Percentiles rank a stretch among this genome's conserved stretches.
Evolutionary conservation across 2,329 filamentous ascomycete genomes (phyloP).

Genomic region (Claviceps sorghi): DNA sequence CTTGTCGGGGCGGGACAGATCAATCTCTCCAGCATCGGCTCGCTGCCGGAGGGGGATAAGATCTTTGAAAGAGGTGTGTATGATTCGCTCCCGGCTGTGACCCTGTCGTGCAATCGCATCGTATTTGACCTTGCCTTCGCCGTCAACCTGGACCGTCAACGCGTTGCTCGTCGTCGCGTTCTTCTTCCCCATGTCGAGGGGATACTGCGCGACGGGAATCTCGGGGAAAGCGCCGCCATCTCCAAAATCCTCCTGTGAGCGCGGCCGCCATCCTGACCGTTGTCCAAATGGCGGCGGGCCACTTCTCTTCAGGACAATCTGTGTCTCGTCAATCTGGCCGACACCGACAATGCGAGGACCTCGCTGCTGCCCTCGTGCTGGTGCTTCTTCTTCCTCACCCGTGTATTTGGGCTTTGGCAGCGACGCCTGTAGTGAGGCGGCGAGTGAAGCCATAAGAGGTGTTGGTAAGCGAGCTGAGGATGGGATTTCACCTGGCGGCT

Average conservation of each 20-base stretch:
- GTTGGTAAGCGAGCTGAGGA: slow-evolving; percentile 6
- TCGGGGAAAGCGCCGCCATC: slow-evolving; percentile 95
- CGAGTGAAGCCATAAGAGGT: slow-evolving; percentile 46
- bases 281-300: slow-evolving; percentile 82
- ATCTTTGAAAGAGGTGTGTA: slow-evolving; percentile 94
- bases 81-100: slow-evolving; percentile 67
- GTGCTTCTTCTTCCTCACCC: slow-evolving; percentile 73
- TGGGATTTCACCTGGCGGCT: slow-evolving; percentile 8
- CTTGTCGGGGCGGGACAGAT: slow-evolving; percentile 67
- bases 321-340: slow-evolving; percentile 67
- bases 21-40: slow-evolving; percentile 83
- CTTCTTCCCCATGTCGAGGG: slow-evolving; percentile 86
- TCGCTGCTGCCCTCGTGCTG: slow-evolving; percentile 54
- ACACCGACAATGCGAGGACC: slow-evolving; percentile 72
- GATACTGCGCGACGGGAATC: slow-evolving; percentile 86
- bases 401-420: slow-evolving; percentile 85
- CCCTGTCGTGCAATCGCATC: slow-evolving; percentile 86
- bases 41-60: slow-evolving; percentile 86
- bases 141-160: slow-evolving; percentile 81
- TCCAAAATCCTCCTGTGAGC: slow-evolving; percentile 78
- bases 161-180: slow-evolving; percentile 62
- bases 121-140: slow-evolving; percentile 87
- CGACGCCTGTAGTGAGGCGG: slow-evolving; percentile 59
- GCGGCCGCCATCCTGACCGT: slow-evolving; percentile 79
- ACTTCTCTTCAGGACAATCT: slow-evolving; percentile 68